phyloP scores from a whole-genome alignment of 495 filamentous ascomycete genomes.

The Margaritispora aquatica region DNA sequence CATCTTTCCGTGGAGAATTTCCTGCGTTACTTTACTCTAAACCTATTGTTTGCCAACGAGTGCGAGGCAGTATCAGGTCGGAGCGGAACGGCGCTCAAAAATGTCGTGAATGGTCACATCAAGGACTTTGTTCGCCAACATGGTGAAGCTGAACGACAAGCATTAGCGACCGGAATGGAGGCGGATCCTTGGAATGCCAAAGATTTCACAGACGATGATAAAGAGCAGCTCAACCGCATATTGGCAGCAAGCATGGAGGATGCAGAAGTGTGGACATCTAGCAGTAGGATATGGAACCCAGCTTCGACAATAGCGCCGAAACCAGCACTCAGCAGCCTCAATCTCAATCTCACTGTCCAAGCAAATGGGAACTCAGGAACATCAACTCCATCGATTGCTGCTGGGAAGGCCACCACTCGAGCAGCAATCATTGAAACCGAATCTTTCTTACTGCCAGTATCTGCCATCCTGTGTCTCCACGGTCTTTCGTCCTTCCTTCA shows the following conservation, averaged over 20 bases:
- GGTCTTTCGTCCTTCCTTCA: slow-evolving; percentile 78
- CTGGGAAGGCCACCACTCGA: slow-evolving; percentile 57
- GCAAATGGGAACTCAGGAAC: slow-evolving; percentile 23
- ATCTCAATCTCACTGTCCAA: slow-evolving; percentile 4
- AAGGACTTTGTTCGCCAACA: slow-evolving; percentile 76
- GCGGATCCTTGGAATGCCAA: slow-evolving; percentile 83
- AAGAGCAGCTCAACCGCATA: slow-evolving; percentile 56
- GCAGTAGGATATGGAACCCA: slow-evolving; percentile 65
- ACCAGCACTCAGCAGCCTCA: neutral
- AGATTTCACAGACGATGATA: slow-evolving; percentile 70
- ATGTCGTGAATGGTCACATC: slow-evolving; percentile 85
- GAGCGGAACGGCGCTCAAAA: slow-evolving; percentile 77
- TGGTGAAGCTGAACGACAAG: slow-evolving; percentile 69
- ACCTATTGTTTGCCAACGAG: slow-evolving; percentile 91
- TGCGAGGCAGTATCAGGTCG: slow-evolving; percentile 94
- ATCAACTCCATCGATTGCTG: slow-evolving; percentile 21
- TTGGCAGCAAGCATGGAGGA: slow-evolving; percentile 77
- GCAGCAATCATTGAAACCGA: slow-evolving; percentile 78
- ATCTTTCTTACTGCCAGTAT: slow-evolving; percentile 78
- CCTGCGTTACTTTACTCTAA: slow-evolving; percentile 87
- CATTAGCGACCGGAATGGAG: slow-evolving; percentile 79
- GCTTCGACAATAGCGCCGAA: slow-evolving; percentile 30
- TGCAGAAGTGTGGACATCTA: slow-evolving; percentile 63
- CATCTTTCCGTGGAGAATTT: slow-evolving; percentile 72
- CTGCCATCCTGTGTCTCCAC: slow-evolving; percentile 68